Conservation (phyloP, 208 protist species). For the Tritrichomonas musculus region DNA sequence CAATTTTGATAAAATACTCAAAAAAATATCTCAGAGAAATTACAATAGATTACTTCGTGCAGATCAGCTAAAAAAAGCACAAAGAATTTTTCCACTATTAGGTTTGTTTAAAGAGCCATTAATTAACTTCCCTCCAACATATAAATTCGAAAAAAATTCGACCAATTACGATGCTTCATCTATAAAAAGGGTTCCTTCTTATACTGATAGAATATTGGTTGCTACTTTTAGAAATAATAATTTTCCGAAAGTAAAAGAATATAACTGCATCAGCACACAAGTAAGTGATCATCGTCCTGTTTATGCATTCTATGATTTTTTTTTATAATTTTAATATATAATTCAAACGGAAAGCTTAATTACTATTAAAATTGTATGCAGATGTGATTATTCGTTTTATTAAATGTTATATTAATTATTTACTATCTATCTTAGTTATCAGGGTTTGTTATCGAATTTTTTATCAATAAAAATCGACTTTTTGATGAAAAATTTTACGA, state of each 20-base stretch:
- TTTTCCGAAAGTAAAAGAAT: background rate
- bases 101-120: background rate
- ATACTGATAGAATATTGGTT: background rate
- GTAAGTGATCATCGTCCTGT: background rate
- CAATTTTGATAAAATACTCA: background rate
- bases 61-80: background rate
- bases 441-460: no score
- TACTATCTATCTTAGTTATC: no score
- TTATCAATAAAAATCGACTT: no score
- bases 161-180: background rate
- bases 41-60: background rate
- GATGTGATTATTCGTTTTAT: no score
- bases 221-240: background rate
- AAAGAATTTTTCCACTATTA: background rate
- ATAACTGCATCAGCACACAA: background rate
- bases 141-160: background rate
- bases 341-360: no score
- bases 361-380: no score
- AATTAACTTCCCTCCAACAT: background rate
- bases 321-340: no score
- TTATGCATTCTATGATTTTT: background rate
- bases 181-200: slow-evolving; percentile 4
- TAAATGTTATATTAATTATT: no score
- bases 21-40: no score
- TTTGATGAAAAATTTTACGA: no score